Evolutionary conservation across 345 rosid genomes (phyloP).

Genomic region (Dimocarpus longan): DNA sequence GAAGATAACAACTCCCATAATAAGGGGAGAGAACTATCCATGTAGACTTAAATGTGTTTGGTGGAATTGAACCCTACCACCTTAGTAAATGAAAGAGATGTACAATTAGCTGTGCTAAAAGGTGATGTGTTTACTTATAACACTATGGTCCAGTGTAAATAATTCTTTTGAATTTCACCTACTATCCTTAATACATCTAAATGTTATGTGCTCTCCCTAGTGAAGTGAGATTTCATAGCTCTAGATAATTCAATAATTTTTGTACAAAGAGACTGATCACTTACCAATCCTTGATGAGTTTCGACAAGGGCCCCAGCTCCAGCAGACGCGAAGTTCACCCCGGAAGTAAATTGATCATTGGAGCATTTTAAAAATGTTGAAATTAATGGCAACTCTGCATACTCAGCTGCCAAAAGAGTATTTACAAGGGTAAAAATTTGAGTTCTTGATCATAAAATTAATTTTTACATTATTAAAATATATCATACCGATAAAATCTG

Average conservation of each 20-base stretch:
- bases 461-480: not conserved
- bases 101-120: no score
- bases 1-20: no score
- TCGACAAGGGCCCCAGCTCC: slow-evolving; percentile 53
- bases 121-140: no score
- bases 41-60: no score
- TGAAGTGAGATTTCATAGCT: not conserved
- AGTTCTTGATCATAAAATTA: not conserved
- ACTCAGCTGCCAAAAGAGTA: slow-evolving; percentile 36
- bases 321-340: slow-evolving; percentile 52
- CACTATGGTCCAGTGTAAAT: no score
- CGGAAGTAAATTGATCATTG: slow-evolving; percentile 28
- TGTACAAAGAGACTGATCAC: not conserved
- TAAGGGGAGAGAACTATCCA: no score
- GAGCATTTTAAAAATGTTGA: slow-evolving; percentile 49
- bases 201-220: not conserved
- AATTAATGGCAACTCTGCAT: slow-evolving; percentile 46
- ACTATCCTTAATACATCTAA: no score
- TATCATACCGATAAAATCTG: slow-evolving; percentile 46
- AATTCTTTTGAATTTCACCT: no score
- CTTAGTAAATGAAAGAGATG: no score
- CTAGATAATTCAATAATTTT: no score
- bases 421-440: not conserved
- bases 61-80: no score
- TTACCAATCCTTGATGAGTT: slow-evolving; percentile 43